Conservation (phyloP, 2,329 filamentous ascomycete species). For the Talaromyces atroroseus region DNA sequence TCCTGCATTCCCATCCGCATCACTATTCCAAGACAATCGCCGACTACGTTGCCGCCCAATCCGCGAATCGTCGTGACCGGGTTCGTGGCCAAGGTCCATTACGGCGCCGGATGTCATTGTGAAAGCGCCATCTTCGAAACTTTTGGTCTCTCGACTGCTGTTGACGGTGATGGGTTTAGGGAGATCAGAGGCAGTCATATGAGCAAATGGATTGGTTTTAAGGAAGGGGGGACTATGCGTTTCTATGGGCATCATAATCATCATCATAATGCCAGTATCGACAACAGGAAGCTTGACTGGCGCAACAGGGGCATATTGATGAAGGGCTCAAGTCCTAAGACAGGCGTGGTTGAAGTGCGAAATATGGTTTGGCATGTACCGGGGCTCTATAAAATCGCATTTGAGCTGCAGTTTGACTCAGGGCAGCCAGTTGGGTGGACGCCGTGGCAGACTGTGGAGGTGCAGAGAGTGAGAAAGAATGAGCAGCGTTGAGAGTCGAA, state of each 20-base stretch:
- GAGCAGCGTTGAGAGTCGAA: background rate
- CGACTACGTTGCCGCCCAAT: background rate
- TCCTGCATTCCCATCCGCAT: constrained; percentile 5
- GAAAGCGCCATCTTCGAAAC: background rate
- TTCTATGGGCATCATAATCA: background rate
- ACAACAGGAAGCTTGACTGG: background rate
- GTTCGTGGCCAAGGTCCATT: constrained; percentile 6
- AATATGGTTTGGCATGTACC: constrained; percentile 5
- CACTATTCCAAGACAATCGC: background rate
- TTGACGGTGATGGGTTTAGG: constrained; percentile 5
- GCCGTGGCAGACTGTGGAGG: constrained; percentile 9
- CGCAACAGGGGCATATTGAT: background rate
- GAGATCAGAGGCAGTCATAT: constrained; percentile 5
- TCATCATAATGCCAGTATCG: background rate
- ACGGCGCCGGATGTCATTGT: background rate
- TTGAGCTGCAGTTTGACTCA: constrained; percentile 8
- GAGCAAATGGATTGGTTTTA: constrained; percentile 6
- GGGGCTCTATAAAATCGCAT: constrained; percentile 3
- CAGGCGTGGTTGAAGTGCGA: constrained; percentile 1
- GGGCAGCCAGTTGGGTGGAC: constrained; percentile 5
- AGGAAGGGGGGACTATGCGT: background rate
- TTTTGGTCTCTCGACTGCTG: background rate
- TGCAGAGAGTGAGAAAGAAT: constrained; percentile 2
- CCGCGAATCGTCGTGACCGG: background rate
- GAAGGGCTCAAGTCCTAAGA: background rate